These are phyloP conservation scores for Plasmodium inui DNA, from an alignment of 169 alveolate species.

Conservation along the genomic window DNA sequence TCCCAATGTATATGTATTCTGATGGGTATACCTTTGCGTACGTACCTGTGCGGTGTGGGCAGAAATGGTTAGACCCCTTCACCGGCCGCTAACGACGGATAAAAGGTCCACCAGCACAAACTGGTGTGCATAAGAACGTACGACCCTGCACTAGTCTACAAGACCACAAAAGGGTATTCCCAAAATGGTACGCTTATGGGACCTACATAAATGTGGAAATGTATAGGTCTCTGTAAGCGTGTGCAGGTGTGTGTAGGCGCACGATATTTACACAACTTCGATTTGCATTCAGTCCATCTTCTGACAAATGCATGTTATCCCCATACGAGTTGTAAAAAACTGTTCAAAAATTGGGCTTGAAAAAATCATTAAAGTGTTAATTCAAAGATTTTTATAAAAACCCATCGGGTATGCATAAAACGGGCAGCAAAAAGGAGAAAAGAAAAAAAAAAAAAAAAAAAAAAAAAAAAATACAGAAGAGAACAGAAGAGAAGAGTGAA, in stretches of 20 bases:
- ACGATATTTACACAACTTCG: not conserved
- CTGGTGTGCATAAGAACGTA: not conserved
- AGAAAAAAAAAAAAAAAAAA: not conserved
- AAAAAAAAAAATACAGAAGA: not conserved
- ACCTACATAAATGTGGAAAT: not conserved
- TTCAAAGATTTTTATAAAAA: slow-evolving; percentile 35
- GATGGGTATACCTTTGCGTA: not conserved
- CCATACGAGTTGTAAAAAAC: not conserved
- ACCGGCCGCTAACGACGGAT: not conserved
- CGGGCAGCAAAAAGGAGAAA: not conserved
- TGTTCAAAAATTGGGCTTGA: slow-evolving; percentile 11
- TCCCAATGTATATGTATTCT: not conserved
- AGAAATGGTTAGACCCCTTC: not conserved
- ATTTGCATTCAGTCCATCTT: not conserved
- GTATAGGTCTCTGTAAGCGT: not conserved
- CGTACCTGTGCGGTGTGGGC: not conserved
- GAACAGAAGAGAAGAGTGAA: not conserved
- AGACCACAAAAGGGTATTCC: not conserved
- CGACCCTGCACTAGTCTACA: not conserved
- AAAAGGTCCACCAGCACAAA: not conserved
- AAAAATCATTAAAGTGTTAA: slow-evolving; percentile 30
- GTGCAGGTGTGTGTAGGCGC: not conserved
- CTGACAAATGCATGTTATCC: not conserved
- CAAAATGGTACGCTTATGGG: not conserved
- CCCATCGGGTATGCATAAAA: slow-evolving; percentile 6